Percentiles rank a stretch among this genome's conserved stretches.
Evolutionary conservation across 1,284 basidiomycete genomes (phyloP).

Genomic region (Puccinia polysora): DNA sequence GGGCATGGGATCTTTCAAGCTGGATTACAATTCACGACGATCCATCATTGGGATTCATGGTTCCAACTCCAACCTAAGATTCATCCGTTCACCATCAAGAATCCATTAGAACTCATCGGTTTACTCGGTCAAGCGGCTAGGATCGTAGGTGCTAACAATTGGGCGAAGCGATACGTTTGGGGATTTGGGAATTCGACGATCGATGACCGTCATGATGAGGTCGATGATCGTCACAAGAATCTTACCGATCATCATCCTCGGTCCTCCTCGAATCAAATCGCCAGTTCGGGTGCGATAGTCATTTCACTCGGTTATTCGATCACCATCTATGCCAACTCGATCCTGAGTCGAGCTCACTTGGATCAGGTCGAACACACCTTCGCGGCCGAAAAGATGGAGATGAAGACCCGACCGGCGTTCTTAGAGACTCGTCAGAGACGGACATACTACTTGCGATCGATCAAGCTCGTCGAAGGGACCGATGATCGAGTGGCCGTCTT

Average conservation of each 20-base stretch:
- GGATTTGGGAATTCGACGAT: too few species aligned
- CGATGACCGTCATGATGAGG: too few species aligned
- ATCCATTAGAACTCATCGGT: constrained; percentile 44
- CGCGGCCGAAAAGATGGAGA: constrained; percentile 47
- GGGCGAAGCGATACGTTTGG: constrained; percentile 48
- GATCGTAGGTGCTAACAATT: constrained; percentile 47
- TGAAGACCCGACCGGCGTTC: constrained; percentile 46
- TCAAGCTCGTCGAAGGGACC: constrained; percentile 13
- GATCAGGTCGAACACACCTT: constrained; percentile 47
- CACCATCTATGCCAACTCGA: neutral
- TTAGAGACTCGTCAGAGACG: constrained; percentile 46
- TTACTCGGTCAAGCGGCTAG: constrained; percentile 47
- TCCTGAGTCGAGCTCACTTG: neutral
- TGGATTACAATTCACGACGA: constrained; percentile 47
- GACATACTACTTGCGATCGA: constrained; percentile 48
- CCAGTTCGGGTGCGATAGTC: constrained; percentile 31
- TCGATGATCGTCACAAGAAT: too few species aligned
- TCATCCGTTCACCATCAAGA: constrained; percentile 23
- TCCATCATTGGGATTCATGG: constrained; percentile 48
- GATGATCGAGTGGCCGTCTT: constrained; percentile 42
- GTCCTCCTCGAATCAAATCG: constrained; percentile 31
- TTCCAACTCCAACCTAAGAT: constrained; percentile 22
- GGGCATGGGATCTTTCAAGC: constrained; percentile 49
- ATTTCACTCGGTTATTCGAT: neutral
- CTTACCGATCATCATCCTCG: too few species aligned